Evolutionary conservation across 495 filamentous ascomycete species (phyloP).

Genomic region (Aspergillus bridgeri): DNA sequence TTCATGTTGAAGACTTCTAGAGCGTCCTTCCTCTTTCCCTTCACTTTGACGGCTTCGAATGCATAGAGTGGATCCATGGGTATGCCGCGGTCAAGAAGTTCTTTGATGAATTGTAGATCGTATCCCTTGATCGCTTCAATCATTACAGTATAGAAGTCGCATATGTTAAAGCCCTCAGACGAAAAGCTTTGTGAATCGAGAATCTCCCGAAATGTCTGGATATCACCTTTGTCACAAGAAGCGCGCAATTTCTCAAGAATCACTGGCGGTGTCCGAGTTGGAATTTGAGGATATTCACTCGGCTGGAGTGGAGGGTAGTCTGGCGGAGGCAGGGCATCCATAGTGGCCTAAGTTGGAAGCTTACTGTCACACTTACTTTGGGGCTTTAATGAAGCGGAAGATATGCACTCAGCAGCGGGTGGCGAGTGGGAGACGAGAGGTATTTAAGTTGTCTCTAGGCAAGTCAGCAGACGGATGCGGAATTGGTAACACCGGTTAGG

Average conservation of each 20-base stretch:
- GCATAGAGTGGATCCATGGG: constrained; percentile 14
- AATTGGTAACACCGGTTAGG: too few relatives aligned
- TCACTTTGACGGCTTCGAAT: constrained; percentile 6
- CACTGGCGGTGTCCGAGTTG: constrained; percentile 9
- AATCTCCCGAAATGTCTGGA: constrained; percentile 13
- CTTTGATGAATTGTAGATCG: constrained; percentile 11
- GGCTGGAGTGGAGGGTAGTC: constrained; percentile 14
- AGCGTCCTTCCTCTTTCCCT: constrained; percentile 15
- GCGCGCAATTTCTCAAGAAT: constrained; percentile 8
- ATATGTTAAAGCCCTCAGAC: constrained; percentile 13
- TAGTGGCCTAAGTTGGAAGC: not conserved
- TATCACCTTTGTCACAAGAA: constrained; percentile 8
- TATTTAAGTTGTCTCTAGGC: too few relatives aligned
- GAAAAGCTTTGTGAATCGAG: constrained; percentile 15
- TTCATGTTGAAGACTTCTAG: constrained; percentile 10
- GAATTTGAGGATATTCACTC: constrained; percentile 14
- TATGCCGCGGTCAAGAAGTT: constrained; percentile 18
- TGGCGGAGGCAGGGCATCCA: constrained; percentile 15
- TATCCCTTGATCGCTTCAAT: constrained; percentile 14
- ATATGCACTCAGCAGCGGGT: too few relatives aligned
- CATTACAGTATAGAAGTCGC: constrained; percentile 15
- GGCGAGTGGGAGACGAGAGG: too few relatives aligned
- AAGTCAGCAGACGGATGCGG: too few relatives aligned
- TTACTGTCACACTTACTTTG: too few relatives aligned
- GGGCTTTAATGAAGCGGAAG: too few relatives aligned